Conservation (phyloP, 805 yeast genomes). For the Candida tibetensis region DNA sequence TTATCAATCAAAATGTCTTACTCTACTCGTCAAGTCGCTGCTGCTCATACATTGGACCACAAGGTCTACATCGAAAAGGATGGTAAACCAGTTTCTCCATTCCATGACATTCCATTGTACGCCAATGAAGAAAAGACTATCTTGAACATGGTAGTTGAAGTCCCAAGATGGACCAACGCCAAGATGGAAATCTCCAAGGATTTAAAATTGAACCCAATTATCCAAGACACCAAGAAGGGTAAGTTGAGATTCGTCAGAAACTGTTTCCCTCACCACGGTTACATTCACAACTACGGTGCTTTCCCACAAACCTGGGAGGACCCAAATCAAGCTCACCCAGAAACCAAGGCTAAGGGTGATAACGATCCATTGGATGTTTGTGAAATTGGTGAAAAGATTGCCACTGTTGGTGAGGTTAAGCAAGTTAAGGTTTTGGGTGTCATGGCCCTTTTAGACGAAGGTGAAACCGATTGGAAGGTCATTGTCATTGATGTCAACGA, state of each 20-base stretch:
- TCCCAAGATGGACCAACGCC: slow-evolving; percentile 98
- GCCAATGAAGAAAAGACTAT: slow-evolving; percentile 92
- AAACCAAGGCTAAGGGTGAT: slow-evolving; percentile 56
- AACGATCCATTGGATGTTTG: slow-evolving; percentile 49
- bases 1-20: slow-evolving; percentile 53
- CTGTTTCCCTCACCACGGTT: slow-evolving; percentile 98
- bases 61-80: slow-evolving; percentile 87
- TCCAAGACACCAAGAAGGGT: slow-evolving; percentile 97
- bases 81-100: slow-evolving; percentile 92
- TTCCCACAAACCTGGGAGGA: slow-evolving; percentile 95
- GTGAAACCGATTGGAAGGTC: slow-evolving; percentile 95
- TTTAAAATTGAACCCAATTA: slow-evolving; percentile 80
- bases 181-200: slow-evolving; percentile 93
- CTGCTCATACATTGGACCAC: slow-evolving; percentile 93
- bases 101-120: slow-evolving; percentile 75
- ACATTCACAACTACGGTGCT: slow-evolving; percentile 97
- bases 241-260: slow-evolving; percentile 93
- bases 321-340: slow-evolving; percentile 56
- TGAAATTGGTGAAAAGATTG: slow-evolving; percentile 49
- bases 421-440: slow-evolving; percentile 72
- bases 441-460: slow-evolving; percentile 81
- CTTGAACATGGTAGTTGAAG: slow-evolving; percentile 82
- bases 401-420: slow-evolving; percentile 50
- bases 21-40: slow-evolving; percentile 91
- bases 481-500: slow-evolving; percentile 68